Base-by-base conservation (phyloP, 192 early-diverging fungal species). In the Coemansia biformis region DNA sequence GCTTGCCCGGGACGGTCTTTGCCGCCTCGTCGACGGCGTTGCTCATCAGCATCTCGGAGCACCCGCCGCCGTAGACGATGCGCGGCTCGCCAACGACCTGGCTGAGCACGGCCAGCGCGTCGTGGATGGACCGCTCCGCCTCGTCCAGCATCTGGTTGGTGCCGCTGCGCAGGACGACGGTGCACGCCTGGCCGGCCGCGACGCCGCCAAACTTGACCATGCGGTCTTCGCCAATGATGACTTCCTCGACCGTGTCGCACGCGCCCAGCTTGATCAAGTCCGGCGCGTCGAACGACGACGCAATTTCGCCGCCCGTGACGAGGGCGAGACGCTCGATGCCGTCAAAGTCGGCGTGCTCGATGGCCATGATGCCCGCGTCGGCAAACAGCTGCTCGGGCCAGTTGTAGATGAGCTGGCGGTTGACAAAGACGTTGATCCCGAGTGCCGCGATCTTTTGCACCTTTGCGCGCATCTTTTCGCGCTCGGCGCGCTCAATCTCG, bases 361-460 rank as follows among this genome's bases (percentile, higher is more conserved):
- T 99, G 38, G 89, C 86, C 79, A 89, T 86, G 66, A 99, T 86
- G 16, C 90, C 89, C 37, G 91, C 80, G 64, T 99, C 96, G n/a
- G 92, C 96, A 76, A 99, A 90, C 34, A 99, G 81, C 74, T 93
- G 91, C 76, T 99, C 96, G 39, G 96, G 96, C 90, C 91, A 99
- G 85, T 99, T 99, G 80, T 99, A 99, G 57, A 99, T 99, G 29
- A 99, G 77, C 67, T 99, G 96, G 55, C 96, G 90, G 83, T 99
- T 99, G 44, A 99, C 94, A 78, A 99, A 99, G 62, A 93, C 96
- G 75, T 96, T 99, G 76, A 99, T 96, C 3, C 92, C 92, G 65
- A 94, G 90, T 2, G 81, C 82, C 57, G 92, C 92, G 77, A 99
- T 99, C 79, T 96, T 96, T 38, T 93, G 90, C 26, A 99, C 96